These are phyloP conservation scores for Cryptococcus hybrid DNA, from an alignment of 1,284 basidiomycete genomes.

Conservation along the genomic window DNA sequence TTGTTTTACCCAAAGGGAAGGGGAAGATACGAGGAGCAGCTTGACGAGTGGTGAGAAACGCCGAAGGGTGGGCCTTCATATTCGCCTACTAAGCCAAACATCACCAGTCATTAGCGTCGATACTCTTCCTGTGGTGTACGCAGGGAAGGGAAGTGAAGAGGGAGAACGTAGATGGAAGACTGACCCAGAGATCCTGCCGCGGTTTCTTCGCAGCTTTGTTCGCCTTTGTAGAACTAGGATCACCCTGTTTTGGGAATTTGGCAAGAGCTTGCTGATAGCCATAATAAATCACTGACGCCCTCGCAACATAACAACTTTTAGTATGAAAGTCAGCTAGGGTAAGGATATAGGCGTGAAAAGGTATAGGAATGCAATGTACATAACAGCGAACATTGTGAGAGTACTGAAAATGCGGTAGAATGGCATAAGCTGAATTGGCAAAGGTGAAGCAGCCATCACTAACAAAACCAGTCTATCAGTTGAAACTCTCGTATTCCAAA, in stretches of 20 bases:
- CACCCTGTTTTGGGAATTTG: conserved; percentile 18
- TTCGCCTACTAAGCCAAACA: conserved; percentile 18
- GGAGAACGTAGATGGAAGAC: neutral
- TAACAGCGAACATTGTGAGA: conserved; percentile 28
- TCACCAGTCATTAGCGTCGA: too few species aligned
- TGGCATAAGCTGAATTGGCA: conserved; percentile 24
- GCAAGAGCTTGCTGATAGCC: conserved; percentile 30
- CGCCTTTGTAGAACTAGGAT: conserved; percentile 8
- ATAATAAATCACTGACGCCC: conserved; percentile 32
- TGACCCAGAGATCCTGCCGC: conserved; percentile 27
- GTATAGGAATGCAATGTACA: conserved; percentile 17
- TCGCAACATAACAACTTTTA: conserved; percentile 22
- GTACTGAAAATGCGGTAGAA: conserved; percentile 38
- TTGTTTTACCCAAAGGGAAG: conserved; percentile 36
- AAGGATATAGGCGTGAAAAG: neutral
- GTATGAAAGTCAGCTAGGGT: neutral
- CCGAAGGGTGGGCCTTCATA: conserved; percentile 36
- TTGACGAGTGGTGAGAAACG: conserved; percentile 37
- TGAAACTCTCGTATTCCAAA: neutral
- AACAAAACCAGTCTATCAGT: neutral
- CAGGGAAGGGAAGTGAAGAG: too few species aligned
- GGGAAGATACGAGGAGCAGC: conserved; percentile 36
- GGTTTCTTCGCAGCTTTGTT: conserved; percentile 15
- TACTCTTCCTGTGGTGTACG: too few species aligned
- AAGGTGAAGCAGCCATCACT: conserved; percentile 22